Base-by-base conservation (phyloP, 805 yeast genomes). In the Henningerozyma blattae region DNA sequence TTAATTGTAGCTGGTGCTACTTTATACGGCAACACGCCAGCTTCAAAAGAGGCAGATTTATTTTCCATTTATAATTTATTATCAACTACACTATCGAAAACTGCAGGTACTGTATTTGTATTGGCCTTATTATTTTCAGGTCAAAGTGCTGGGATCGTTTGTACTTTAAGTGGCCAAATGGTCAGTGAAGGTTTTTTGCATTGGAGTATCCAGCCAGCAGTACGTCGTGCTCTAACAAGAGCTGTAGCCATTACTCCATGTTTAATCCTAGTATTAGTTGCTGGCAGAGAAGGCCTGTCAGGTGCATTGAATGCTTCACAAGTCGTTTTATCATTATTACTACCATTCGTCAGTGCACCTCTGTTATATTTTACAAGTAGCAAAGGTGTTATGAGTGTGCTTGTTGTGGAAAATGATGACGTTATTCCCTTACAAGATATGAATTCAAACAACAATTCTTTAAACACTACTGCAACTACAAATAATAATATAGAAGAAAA, bases 1-100 rank as follows among this genome's bases (percentile, higher is more conserved):
- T 65, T 86, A 33, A 82, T 86, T 37, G 94, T 86, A 6, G 84
- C 95, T 2, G 95, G 95, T n/a, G 82, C 95, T 2, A 82, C 95
- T 4, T 61, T 86, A 45, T 50, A 56, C 35, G 72, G 71, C 19
- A 72, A 56, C 17, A 50, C 58, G 19, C 73, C 74, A 6, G 82
- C 72, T 32, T 75, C 79, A 0, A 63, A 63, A 19, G 77, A 72
- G 45, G 94, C 94, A 2, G 95, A 87, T 54, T 65, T 87, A 37
- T 83, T 82, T 53, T 70, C 91, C 13, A 83, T 89, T 42, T 77
- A 85, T 54, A 70, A 70, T 20, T 63, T 86, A 45, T 63, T 87
- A 15, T 65, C 74, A 24, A 45, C 58, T 8, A 70, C 72, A 32
- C 60, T 87, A 30, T 78, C 93, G 4, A 72, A 77, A 20, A 70